A percentile compares a stretch with the other conserved stretches of the same genome.
Conservation (phyloP, 192 early-diverging fungal species). For the Podila verticillata region DNA sequence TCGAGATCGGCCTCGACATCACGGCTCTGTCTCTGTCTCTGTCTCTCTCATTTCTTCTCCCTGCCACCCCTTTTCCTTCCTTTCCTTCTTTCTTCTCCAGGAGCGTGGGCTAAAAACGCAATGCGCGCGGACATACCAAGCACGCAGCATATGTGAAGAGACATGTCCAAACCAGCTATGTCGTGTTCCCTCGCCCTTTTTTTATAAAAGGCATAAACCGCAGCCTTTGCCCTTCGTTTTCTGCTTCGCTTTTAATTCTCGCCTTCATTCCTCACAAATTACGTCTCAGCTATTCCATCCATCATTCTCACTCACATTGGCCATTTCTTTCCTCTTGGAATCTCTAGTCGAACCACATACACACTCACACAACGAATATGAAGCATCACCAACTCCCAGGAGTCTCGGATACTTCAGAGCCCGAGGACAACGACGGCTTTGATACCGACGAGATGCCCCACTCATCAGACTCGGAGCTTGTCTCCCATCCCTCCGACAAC, state of each 20-base stretch:
- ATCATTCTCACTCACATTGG: no score
- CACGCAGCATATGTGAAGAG: background rate
- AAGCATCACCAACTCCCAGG: background rate
- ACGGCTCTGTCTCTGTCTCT: background rate
- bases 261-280: no score
- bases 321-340: no score
- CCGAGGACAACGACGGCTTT: constrained; percentile 22
- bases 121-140: background rate
- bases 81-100: background rate
- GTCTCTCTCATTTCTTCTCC: background rate
- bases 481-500: constrained; percentile 46
- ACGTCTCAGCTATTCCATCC: no score
- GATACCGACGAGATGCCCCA: constrained; percentile 29
- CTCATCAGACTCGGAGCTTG: constrained; percentile 38
- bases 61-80: background rate
- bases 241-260: no score
- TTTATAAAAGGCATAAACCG: no score
- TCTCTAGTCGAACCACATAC: background rate
- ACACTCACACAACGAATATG: background rate
- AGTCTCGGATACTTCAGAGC: constrained; percentile 30
- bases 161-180: background rate
- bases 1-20: no score
- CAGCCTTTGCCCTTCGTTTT: no score
- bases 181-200: no score
- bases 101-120: constrained; percentile 3